A percentile compares a stretch with the other conserved stretches of the same genome.
Conservation (phyloP, 169 alveolate genomes). For the Neospora caninum region DNA sequence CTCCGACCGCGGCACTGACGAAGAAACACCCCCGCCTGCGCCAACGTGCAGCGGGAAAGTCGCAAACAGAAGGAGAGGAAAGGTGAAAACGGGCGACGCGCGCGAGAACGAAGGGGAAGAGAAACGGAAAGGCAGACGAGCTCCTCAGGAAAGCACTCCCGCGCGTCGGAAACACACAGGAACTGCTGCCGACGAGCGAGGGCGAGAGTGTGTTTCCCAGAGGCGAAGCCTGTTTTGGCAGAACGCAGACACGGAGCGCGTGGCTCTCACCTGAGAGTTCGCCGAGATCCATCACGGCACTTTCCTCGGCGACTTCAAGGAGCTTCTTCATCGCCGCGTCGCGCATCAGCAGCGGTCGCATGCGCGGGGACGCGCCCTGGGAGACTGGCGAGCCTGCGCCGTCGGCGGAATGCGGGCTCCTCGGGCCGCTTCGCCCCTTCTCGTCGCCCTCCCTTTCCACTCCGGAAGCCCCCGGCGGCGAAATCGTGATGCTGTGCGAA, state of each 20-base stretch:
- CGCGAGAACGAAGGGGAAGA: no score
- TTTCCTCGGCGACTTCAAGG: constrained; percentile 10
- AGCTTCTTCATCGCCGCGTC: not conserved
- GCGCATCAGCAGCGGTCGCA: not conserved
- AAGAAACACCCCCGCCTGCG: not conserved
- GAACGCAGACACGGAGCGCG: no score
- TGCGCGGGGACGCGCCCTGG: not conserved
- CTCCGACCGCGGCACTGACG: not conserved
- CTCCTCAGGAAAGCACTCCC: no score
- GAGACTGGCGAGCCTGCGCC: not conserved
- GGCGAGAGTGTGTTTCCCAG: no score
- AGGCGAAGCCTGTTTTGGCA: no score
- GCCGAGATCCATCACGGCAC: not conserved
- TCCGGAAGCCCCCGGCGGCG: no score
- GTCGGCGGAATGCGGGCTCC: not conserved
- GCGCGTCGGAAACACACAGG: no score
- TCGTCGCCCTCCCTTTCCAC: not conserved
- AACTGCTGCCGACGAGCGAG: no score
- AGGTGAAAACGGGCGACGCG: no score
- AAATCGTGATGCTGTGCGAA: no score
- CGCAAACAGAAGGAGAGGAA: no score
- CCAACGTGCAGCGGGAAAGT: not conserved
- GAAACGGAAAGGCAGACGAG: no score
- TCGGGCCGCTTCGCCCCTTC: not conserved
- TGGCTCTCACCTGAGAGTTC: not conserved